Conservation (phyloP, 345 rosid genomes). For the Eucalyptus erythrocorys region DNA sequence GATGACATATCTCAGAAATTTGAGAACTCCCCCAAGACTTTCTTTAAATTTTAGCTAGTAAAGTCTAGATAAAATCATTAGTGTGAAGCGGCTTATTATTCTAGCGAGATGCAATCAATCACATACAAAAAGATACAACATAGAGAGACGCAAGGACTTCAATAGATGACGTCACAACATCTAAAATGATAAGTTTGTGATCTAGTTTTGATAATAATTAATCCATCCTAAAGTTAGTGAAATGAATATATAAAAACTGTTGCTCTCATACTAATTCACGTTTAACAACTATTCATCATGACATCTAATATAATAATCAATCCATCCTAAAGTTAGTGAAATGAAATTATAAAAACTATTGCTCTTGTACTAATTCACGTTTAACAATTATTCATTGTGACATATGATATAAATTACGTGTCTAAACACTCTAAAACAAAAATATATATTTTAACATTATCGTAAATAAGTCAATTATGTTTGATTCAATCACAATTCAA, state of each 20-base stretch:
- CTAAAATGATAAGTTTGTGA: not conserved
- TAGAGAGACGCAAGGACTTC: not conserved
- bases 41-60: not conserved
- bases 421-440: not conserved
- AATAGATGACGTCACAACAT: not conserved
- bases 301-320: not conserved
- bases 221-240: not conserved
- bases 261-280: not conserved
- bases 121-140: not conserved
- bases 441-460: not conserved
- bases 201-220: not conserved
- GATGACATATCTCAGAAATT: not conserved
- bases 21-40: not conserved
- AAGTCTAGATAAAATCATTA: not conserved
- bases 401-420: not conserved
- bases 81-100: not conserved
- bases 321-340: not conserved
- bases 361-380: not conserved
- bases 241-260: not conserved
- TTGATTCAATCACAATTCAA: not conserved
- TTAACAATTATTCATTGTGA: not conserved
- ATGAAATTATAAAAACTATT: not conserved
- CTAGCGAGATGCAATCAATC: not conserved
- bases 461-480: not conserved
- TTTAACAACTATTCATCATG: fast-evolving